Evolutionary conservation across 306 rosid genomes (phyloP).

Genomic region (Rosa lucieae): DNA sequence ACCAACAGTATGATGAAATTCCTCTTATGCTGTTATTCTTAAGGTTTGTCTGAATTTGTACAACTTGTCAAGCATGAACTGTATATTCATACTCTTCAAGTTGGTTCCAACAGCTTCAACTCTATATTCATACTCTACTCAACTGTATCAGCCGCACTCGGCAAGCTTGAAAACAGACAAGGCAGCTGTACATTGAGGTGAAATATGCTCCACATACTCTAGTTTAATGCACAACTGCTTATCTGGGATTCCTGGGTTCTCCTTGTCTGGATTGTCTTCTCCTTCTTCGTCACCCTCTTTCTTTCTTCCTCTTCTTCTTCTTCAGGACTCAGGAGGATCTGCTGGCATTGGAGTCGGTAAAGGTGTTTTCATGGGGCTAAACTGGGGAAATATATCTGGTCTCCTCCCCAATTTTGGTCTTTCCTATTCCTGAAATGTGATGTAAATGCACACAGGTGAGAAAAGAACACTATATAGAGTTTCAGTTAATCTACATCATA

Average conservation of each 20-base stretch:
- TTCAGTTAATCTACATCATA: neutral
- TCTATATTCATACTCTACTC: neutral
- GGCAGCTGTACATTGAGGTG: neutral
- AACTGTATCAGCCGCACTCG: neutral
- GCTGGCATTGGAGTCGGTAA: constrained; percentile 37
- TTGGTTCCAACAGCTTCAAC: neutral
- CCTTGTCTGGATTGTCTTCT: constrained; percentile 39
- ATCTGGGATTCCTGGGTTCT: constrained; percentile 18
- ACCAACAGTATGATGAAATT: no score
- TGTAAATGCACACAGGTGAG: neutral
- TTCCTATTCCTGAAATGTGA: constrained; percentile 36
- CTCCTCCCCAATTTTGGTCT: constrained; percentile 39
- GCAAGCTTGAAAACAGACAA: neutral
- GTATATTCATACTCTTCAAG: no score
- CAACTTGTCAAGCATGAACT: no score
- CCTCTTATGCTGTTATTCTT: no score
- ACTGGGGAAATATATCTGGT: constrained; percentile 39
- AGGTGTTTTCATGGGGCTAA: constrained; percentile 41
- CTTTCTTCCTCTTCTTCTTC: constrained; percentile 34
- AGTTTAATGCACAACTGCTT: constrained; percentile 1
- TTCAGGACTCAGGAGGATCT: constrained; percentile 19
- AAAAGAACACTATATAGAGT: neutral
- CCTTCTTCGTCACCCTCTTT: constrained; percentile 34
- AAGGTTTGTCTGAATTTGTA: no score
- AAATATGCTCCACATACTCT: neutral